A percentile compares a stretch with the other conserved stretches of the same genome.
phyloP scores from a whole-genome alignment of 2,329 filamentous ascomycete species.

The Ophiostoma pallidulum region DNA sequence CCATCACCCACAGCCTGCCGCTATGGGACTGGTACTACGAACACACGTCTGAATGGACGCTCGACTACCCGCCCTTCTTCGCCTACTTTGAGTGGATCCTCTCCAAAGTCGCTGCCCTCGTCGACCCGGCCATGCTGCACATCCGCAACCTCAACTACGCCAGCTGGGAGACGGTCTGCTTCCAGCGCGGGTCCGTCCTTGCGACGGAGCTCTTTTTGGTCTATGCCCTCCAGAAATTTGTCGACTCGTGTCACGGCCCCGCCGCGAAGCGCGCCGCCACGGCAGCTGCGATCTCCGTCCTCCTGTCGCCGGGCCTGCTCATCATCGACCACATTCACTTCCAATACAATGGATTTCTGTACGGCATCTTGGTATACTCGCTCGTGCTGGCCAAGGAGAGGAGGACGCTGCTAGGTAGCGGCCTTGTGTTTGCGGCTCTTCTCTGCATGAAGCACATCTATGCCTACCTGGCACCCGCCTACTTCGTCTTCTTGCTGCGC shows the following conservation, averaged over 20 bases:
- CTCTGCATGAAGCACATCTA: conserved; percentile 98
- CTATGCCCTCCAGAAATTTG: conserved; percentile 70
- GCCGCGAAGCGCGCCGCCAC: conserved; percentile 67
- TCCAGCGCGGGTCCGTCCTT: conserved; percentile 84
- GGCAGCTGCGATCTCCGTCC: conserved; percentile 75
- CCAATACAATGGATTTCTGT: conserved; percentile 97
- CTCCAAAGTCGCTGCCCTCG: conserved; percentile 67
- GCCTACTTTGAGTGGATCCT: conserved; percentile 93
- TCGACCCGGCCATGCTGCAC: conserved; percentile 73
- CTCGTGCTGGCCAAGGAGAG: conserved; percentile 70
- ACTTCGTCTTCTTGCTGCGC: conserved; percentile 87
- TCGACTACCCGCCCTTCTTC: conserved; percentile 98
- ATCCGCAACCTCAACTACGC: conserved; percentile 75
- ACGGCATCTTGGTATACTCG: conserved; percentile 80
- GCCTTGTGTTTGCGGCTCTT: conserved; percentile 71
- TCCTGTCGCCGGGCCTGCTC: conserved; percentile 84
- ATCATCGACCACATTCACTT: conserved; percentile 99
- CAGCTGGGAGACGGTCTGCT: conserved; percentile 90
- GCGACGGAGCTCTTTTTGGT: conserved; percentile 73
- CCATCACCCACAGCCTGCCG: conserved; percentile 83
- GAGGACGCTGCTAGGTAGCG: conserved; percentile 67
- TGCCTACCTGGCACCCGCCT: conserved; percentile 89
- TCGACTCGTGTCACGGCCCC: conserved; percentile 55
- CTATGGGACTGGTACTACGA: conserved; percentile 92
- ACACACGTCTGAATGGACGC: conserved; percentile 97